Evolutionary conservation across 108 stramenopile species (phyloP), one percentile per base, ranked within the genome.

Genomic region (Phaeodactylum tricornutum): DNA sequence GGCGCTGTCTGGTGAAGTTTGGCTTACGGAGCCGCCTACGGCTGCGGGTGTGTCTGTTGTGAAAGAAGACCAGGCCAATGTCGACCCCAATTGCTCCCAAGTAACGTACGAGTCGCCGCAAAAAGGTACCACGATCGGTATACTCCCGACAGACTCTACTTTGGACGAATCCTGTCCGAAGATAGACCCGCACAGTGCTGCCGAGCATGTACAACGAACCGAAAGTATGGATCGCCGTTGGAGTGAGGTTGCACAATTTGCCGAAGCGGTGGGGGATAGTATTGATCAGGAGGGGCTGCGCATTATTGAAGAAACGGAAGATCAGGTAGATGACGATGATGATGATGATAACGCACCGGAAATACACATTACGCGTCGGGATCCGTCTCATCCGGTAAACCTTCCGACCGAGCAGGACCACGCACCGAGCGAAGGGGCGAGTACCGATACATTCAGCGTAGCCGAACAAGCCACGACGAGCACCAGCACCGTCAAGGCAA

Each of bases 221-320:
- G 52, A 61, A n/a, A 69, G 67, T 29, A 59, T 61, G 27, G 69
- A 76, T 61, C 47, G 84, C 22, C 54, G 66, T 0, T 61, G 61
- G 30, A 45, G 45, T 29, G 84, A 85, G 66, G 75, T 79, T 1
- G 75, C 62, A 1, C 81, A 83, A 56, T 87, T 81, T 64, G 76
- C 81, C 7, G 64, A 77, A 50, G 81, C 81, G 21, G 75, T 87
- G 2, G 85, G 85, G 23, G 85, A 87, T 14, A 57, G 57, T 24
- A 52, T 50, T 3, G 50, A 59, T 20, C 36, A 25, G 12, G 46
- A 61, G 3, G 29, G 78, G 0, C 64, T 78, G 23, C 53, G 61
- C 29, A 85, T 85, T 47, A 65, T 85, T 45, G 81, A 83, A 28
- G 74, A 74, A 20, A 62, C 55, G 23, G 47, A 50, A 20, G 64